Evolutionary conservation across 176 grass and related monocot genomes (phyloP).

Genomic region (Cenchrus fungigraminus): DNA sequence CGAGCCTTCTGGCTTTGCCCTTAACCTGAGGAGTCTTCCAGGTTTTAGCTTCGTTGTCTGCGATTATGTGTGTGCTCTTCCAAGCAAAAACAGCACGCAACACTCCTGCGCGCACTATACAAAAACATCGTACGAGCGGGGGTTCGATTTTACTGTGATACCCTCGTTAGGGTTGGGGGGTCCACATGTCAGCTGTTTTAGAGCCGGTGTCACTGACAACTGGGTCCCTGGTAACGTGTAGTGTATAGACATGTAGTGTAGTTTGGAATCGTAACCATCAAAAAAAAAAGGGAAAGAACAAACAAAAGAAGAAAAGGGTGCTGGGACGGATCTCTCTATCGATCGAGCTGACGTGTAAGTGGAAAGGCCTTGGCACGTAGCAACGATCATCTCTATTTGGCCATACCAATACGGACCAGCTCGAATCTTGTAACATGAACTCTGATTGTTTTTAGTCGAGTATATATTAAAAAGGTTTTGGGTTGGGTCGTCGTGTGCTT

Average conservation of each 20-base stretch:
- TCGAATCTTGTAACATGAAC: constrained; percentile 49
- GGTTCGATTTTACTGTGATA: neutral
- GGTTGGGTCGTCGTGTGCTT: neutral
- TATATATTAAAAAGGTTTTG: neutral
- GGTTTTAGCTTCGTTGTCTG: neutral
- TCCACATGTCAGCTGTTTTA: neutral
- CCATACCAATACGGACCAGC: neutral
- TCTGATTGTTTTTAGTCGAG: neutral
- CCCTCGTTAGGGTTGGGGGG: neutral
- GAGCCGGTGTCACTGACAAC: neutral
- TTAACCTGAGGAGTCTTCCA: constrained; percentile 27
- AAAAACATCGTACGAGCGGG: neutral
- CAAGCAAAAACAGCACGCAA: neutral
- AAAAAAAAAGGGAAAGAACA: neutral
- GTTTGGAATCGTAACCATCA: constrained; percentile 39
- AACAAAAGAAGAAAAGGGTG: neutral
- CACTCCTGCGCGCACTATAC: neutral
- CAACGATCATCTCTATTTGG: neutral
- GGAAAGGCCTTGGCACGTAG: neutral
- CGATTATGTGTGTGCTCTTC: constrained; percentile 10
- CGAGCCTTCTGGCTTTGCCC: neutral
- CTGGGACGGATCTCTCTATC: neutral
- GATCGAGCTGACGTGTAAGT: neutral
- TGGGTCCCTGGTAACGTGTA: neutral
- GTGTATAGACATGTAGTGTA: constrained; percentile 17